These are phyloP conservation scores for Filobasidium floriforme DNA, from an alignment of 768 basidiomycete species.

Conservation along the genomic window DNA sequence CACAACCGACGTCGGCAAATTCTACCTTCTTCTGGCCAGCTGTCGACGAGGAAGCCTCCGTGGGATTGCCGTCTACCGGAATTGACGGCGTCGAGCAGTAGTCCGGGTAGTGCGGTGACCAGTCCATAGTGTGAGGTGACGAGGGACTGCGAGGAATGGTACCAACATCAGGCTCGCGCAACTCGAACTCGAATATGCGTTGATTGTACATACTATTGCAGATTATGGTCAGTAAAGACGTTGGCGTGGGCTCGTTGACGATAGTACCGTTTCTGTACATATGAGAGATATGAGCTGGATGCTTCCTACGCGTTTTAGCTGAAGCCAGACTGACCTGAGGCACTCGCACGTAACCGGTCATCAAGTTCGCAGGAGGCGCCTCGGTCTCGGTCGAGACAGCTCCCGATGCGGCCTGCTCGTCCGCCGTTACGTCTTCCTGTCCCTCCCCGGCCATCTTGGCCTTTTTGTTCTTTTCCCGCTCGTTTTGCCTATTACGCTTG, in stretches of 20 bases:
- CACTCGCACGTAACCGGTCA: neutral
- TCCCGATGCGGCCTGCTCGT: neutral
- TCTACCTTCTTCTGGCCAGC: slow-evolving; percentile 62
- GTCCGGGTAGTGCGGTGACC: slow-evolving; percentile 73
- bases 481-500: neutral
- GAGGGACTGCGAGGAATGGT: slow-evolving; percentile 49
- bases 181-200: neutral
- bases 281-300: neutral
- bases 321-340: neutral
- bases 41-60: slow-evolving; percentile 21
- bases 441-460: neutral
- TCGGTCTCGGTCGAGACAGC: neutral
- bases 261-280: slow-evolving; percentile 49
- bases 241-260: slow-evolving; percentile 53
- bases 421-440: neutral
- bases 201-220: slow-evolving; percentile 57
- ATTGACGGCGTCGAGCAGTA: slow-evolving; percentile 45
- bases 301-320: neutral
- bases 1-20: slow-evolving; percentile 95
- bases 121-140: slow-evolving; percentile 68
- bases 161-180: neutral
- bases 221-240: slow-evolving; percentile 56
- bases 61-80: slow-evolving; percentile 5
- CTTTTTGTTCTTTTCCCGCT: slow-evolving; percentile 8
- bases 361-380: neutral